Evolutionary conservation across 495 filamentous ascomycete species (phyloP), one percentile per base, ranked within the genome.

Genomic region (Emericellopsis terricola): DNA sequence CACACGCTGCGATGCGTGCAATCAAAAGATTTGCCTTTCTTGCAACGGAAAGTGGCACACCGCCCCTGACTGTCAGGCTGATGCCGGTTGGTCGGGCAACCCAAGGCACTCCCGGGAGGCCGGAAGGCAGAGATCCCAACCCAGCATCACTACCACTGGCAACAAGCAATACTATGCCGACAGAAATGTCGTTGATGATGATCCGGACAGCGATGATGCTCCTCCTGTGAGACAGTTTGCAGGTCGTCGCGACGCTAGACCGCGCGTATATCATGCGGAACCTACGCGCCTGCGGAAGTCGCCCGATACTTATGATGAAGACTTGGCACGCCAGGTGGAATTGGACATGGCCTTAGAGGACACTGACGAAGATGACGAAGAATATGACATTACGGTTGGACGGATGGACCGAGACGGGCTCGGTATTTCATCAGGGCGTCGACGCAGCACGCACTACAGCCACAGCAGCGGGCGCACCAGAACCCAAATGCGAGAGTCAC

Each of bases 101-200:
- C 54, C 78, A 14, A 69, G 77, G 41, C 63, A 72, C 26, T 77
- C 78, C 23, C 73, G 75, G 40, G 57, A 77, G 33, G 68, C 78
- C 40, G 78, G 78, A 15, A 83, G 78, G 71, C 75, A 82, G 46
- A 64, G 72, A 19, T 91, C 83, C 45, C 76, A 71, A 51, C 74
- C 64, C 41, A 89, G 82, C 56, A 71, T 64, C 36, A 64, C 71
- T 13, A 68, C 76, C 52, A 77, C 86, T n/a, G 79, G 89, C 49
- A 53, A 82, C 31, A 75, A 76, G 43, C 73, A 81, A 46, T 81
- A 81, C 31, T 83, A 78, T 49, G 83, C 82, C 52, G 82, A 85
- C 46, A 85, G n/a, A n/a, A n/a, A n/a, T n/a, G n/a, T n/a, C n/a
- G n/a, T n/a, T n/a, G n/a, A n/a, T n/a, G n/a, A n/a, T n/a, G n/a